A percentile compares a stretch with the other conserved stretches of the same genome.
phyloP scores from a whole-genome alignment of 2,329 filamentous ascomycete genomes.

The Diaporthe ampelina region DNA sequence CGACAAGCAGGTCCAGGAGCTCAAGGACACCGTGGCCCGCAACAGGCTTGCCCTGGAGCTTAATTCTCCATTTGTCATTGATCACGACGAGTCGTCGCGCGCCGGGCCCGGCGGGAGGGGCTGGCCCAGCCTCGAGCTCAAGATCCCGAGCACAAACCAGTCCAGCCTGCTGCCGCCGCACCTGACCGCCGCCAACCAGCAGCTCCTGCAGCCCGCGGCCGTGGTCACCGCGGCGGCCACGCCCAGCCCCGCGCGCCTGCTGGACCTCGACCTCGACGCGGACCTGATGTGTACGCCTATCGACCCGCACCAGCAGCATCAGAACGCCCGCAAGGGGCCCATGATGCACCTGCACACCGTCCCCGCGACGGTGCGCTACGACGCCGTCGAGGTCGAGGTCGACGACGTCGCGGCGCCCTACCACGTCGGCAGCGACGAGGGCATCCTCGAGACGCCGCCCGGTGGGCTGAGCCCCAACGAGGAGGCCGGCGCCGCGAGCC shows the following conservation, averaged over 20 bases:
- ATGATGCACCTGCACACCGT: conserved; percentile 37
- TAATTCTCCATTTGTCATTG: conserved; percentile 45
- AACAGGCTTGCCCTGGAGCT: conserved; percentile 47
- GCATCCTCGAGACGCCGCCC: conserved; percentile 38
- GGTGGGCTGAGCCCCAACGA: conserved; percentile 35
- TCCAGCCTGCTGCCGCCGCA: conserved; percentile 37
- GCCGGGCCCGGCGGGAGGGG: conserved; percentile 43
- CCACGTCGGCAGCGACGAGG: conserved; percentile 37
- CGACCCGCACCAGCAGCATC: conserved; percentile 30
- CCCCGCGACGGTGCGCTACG: conserved; percentile 29
- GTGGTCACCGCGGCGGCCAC: conserved; percentile 2
- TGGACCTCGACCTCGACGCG: conserved; percentile 45
- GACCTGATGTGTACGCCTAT: conserved; percentile 43
- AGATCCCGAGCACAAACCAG: conserved; percentile 39
- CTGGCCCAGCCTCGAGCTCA: conserved; percentile 47
- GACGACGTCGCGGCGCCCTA: conserved; percentile 32
- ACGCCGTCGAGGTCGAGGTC: conserved; percentile 16
- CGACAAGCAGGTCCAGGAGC: conserved; percentile 42
- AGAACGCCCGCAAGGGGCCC: neutral
- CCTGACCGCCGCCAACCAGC: conserved; percentile 42
- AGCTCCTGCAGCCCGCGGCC: conserved; percentile 38
- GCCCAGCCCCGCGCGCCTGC: conserved; percentile 39
- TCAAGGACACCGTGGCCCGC: conserved; percentile 45
- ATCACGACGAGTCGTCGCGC: conserved; percentile 46
- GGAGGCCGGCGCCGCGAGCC: conserved; percentile 34